phyloP scores from a whole-genome alignment of 768 basidiomycete species.

The Tulasnella sp. region DNA sequence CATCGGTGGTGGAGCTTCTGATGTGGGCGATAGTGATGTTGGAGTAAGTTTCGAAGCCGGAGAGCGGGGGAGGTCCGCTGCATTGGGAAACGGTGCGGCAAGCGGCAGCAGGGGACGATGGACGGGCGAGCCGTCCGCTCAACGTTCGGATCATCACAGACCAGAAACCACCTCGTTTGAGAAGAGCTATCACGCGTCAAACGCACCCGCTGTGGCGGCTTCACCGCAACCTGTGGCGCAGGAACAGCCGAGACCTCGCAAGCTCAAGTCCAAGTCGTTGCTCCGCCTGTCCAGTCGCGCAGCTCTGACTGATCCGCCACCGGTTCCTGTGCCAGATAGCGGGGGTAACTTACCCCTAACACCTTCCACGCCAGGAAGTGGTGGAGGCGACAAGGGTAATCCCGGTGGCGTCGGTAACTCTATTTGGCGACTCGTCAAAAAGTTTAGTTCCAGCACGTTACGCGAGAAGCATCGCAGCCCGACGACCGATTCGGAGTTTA shows the following conservation, averaged over 20 bases:
- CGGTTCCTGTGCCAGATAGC: not conserved
- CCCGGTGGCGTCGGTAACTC: not conserved
- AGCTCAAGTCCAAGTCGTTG: conserved; percentile 1
- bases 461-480: not conserved
- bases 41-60: no score
- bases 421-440: conserved; percentile 11
- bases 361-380: not conserved
- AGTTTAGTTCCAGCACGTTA: conserved; percentile 15
- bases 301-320: not conserved
- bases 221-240: no score
- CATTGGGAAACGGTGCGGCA: no score
- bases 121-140: no score
- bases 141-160: no score
- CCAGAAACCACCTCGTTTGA: no score
- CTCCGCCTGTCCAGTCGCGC: not conserved
- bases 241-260: not conserved
- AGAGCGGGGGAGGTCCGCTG: no score
- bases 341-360: not conserved
- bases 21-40: no score
- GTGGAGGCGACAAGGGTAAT: not conserved
- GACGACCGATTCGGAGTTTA: not conserved
- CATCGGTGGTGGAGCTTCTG: no score
- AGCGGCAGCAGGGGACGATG: no score
- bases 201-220: no score
- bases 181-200: no score